Conservation (phyloP, 352 stramenopile genomes). For the Phytophthora lateralis region DNA sequence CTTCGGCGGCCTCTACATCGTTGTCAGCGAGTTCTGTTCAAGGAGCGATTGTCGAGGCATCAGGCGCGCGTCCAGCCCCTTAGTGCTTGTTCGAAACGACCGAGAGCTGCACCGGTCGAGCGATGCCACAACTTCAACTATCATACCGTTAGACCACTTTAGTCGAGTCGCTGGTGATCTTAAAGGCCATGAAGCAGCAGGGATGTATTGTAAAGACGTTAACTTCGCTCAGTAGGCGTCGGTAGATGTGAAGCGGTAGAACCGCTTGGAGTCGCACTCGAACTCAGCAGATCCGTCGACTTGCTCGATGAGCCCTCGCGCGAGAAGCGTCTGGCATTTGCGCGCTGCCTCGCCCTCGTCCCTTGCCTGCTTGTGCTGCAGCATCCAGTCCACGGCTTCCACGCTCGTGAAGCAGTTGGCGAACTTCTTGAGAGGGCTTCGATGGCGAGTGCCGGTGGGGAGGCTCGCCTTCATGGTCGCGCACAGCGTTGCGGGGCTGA, state of each 20-base stretch:
- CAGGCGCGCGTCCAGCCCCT: constrained; percentile 1
- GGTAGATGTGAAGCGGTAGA: constrained; percentile 63
- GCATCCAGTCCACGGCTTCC: constrained; percentile 77
- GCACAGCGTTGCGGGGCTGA: constrained; percentile 57
- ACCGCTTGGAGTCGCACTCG: constrained; percentile 65
- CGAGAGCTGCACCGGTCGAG: background rate
- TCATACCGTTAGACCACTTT: constrained; percentile 2
- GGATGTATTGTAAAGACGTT: background rate
- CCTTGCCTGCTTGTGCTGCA: constrained; percentile 72
- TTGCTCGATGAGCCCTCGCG: constrained; percentile 59
- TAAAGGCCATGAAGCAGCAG: background rate
- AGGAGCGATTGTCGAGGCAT: constrained; percentile 4
- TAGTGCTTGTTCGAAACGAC: background rate
- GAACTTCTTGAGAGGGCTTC: constrained; percentile 73
- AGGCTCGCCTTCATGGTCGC: constrained; percentile 68
- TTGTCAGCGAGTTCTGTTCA: constrained; percentile 17
- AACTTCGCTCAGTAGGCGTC: background rate
- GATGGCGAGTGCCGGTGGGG: constrained; percentile 52
- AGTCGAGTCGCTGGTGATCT: constrained; percentile 1
- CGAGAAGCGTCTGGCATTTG: constrained; percentile 67
- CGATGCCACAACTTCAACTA: constrained; percentile 20
- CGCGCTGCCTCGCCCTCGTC: constrained; percentile 63
- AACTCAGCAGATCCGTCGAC: constrained; percentile 75
- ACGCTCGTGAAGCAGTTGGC: constrained; percentile 72
- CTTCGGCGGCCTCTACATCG: constrained; percentile 21